A percentile compares a stretch with the other conserved stretches of the same genome.
Conservation (phyloP, 2,329 filamentous ascomycete genomes). For the Trichophyton equinum region DNA sequence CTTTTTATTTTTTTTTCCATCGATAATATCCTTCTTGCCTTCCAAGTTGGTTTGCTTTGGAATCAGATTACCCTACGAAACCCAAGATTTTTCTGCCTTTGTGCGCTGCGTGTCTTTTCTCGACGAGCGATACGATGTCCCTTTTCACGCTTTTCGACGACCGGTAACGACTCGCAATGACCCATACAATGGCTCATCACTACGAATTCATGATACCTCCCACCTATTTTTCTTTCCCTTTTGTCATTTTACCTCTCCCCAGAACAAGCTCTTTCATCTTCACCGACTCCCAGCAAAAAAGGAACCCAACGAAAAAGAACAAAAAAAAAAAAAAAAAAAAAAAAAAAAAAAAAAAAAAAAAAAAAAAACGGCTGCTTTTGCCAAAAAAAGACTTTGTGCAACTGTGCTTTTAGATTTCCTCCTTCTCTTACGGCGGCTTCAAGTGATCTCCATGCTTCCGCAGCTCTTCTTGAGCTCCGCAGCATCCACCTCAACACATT, state of each 20-base stretch:
- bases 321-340: too few relatives aligned
- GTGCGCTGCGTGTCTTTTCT: background rate
- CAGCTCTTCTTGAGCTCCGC: background rate
- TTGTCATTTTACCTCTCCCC: background rate
- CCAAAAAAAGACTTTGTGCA: background rate
- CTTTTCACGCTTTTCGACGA: background rate
- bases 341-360: background rate
- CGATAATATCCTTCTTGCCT: background rate
- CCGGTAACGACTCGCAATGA: background rate
- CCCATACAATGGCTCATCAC: background rate
- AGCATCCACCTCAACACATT: background rate
- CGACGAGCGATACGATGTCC: background rate
- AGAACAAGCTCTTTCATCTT: background rate
- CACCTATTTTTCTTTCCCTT: background rate
- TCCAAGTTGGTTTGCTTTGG: conserved; percentile 1
- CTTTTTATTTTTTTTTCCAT: background rate
- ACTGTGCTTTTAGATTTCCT: background rate
- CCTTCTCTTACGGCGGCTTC: background rate
- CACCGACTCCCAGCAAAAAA: too few relatives aligned
- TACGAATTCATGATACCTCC: background rate
- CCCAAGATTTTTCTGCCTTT: background rate
- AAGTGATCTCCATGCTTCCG: background rate
- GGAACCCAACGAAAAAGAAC: too few relatives aligned
- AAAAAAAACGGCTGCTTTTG: background rate
- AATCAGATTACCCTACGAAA: background rate